Conservation (phyloP, 208 protist genomes). For the Willaertia magna region DNA sequence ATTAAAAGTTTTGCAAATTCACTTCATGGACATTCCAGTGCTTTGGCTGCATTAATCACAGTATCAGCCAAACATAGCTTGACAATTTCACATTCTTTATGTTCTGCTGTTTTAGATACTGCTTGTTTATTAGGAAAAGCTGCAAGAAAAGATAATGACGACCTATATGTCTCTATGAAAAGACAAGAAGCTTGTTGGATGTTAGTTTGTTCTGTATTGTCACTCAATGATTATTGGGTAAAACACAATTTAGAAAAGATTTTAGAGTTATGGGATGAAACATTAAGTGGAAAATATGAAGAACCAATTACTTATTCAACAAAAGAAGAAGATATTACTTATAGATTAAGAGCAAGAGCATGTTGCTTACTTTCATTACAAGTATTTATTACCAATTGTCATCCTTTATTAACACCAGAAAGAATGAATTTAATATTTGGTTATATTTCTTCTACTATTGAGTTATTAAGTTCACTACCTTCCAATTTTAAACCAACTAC, state of each 20-base stretch:
- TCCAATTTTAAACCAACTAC: background rate
- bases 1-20: background rate
- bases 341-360: background rate
- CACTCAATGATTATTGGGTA: background rate
- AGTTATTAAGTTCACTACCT: background rate
- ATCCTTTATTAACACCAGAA: background rate
- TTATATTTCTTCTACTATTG: background rate
- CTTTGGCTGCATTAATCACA: background rate
- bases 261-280: background rate
- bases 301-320: background rate
- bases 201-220: background rate
- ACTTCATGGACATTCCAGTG: background rate
- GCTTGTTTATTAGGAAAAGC: background rate
- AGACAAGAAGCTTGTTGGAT: background rate
- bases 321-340: background rate
- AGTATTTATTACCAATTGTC: background rate
- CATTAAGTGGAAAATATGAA: background rate
- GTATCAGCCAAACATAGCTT: background rate
- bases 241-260: conserved; percentile 8
- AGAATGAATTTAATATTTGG: background rate
- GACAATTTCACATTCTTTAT: background rate
- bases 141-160: background rate
- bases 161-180: background rate
- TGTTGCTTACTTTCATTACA: background rate
- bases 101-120: conserved; percentile 1